A percentile compares a stretch with the other conserved stretches of the same genome.
These are phyloP conservation scores for Aspergillus flavus DNA, from an alignment of 2,329 filamentous ascomycete genomes.

Conservation along the genomic window DNA sequence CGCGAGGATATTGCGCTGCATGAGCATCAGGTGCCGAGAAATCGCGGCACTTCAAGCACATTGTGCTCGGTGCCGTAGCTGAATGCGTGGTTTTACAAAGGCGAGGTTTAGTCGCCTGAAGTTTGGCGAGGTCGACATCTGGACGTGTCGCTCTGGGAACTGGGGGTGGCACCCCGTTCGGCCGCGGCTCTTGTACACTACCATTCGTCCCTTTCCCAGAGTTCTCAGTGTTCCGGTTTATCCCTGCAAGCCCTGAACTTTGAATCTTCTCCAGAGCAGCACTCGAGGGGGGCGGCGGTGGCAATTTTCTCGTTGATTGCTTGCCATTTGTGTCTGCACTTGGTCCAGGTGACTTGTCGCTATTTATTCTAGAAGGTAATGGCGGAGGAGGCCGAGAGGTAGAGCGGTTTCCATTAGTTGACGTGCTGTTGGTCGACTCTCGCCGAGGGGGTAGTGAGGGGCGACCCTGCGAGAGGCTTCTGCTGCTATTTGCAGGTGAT, in stretches of 20 bases:
- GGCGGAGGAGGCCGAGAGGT: constrained; percentile 26
- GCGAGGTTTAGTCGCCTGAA: constrained; percentile 57
- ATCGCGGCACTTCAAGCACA: constrained; percentile 83
- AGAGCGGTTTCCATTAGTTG: constrained; percentile 10
- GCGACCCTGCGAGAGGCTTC: constrained; percentile 22
- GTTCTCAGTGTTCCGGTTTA: constrained; percentile 41
- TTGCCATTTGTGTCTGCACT: constrained; percentile 17
- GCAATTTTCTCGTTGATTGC: constrained; percentile 35
- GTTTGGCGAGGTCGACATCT: constrained; percentile 60
- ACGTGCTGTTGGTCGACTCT: constrained; percentile 20
- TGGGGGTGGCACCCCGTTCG: constrained; percentile 44
- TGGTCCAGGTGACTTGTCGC: constrained; percentile 19
- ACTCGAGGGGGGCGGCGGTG: constrained; percentile 37
- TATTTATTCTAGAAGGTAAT: constrained; percentile 24
- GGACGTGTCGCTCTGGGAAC: constrained; percentile 59
- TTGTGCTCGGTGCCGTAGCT: constrained; percentile 23
- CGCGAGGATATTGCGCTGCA: constrained; percentile 73
- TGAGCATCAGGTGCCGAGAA: constrained; percentile 80
- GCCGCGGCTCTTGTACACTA: background rate
- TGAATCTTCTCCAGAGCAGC: constrained; percentile 39
- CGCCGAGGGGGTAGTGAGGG: constrained; percentile 26
- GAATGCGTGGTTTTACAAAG: constrained; percentile 24
- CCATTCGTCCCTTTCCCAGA: constrained; percentile 19
- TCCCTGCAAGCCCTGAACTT: constrained; percentile 51
- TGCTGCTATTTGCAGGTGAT: constrained; percentile 15